These are phyloP conservation scores for Coemansia reversa DNA, from an alignment of 192 early-diverging fungal genomes.

Conservation along the genomic window DNA sequence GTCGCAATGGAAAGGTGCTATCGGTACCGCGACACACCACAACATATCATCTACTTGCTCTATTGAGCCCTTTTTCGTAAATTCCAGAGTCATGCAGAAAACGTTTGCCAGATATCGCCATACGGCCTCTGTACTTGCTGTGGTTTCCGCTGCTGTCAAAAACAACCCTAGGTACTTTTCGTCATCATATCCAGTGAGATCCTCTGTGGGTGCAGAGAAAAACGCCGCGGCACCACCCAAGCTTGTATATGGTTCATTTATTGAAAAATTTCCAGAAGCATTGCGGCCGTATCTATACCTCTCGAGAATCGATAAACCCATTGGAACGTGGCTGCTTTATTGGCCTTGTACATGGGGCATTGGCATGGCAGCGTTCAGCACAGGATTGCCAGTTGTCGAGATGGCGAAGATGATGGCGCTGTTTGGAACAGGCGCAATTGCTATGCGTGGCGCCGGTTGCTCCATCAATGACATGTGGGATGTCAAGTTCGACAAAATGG, in stretches of 20 bases:
- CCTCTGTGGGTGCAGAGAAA: neutral
- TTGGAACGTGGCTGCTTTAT: constrained; percentile 88
- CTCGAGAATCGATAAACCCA: constrained; percentile 84
- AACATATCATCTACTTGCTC: no score
- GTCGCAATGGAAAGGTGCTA: no score
- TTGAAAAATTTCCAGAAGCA: constrained; percentile 57
- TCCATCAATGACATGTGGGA: constrained; percentile 99
- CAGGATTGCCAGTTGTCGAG: constrained; percentile 53
- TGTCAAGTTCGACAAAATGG: constrained; percentile 76
- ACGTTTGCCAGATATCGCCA: no score
- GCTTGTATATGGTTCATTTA: constrained; percentile 46
- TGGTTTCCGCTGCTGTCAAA: neutral
- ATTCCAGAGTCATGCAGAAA: no score
- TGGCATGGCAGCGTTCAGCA: constrained; percentile 63
- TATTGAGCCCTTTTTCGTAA: no score
- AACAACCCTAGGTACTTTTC: neutral
- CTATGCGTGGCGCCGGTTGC: constrained; percentile 96
- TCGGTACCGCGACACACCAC: no score
- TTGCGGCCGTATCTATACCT: constrained; percentile 73
- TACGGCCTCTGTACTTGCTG: no score
- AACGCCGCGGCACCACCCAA: neutral
- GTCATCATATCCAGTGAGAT: neutral
- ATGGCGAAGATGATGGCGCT: constrained; percentile 69
- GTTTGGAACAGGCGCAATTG: constrained; percentile 81
- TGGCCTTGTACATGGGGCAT: constrained; percentile 89